Conservation (phyloP, 331 rosid genomes). For the Malus hybrid region DNA sequence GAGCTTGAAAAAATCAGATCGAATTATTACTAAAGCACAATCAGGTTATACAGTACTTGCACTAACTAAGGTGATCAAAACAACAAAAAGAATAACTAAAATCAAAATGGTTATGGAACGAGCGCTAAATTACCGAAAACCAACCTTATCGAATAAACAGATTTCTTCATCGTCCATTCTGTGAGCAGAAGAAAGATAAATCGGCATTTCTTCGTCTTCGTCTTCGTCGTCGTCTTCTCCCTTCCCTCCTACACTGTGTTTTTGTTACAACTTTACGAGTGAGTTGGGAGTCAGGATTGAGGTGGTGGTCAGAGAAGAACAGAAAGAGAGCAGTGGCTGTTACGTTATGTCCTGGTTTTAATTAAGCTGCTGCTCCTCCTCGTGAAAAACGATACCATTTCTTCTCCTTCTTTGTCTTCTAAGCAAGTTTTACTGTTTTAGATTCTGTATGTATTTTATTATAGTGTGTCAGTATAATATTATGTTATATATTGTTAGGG, state of each 20-base stretch:
- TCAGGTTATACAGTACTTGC: neutral
- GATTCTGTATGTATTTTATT: neutral
- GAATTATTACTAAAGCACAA: neutral
- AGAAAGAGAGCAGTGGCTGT: neutral
- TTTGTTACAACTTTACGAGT: neutral
- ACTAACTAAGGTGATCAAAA: neutral
- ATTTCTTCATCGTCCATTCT: slow-evolving; percentile 13
- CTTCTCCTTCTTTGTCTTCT: neutral
- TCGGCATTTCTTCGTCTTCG: neutral
- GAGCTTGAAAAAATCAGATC: slow-evolving; percentile 26
- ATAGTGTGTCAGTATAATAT: neutral
- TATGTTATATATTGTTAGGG: neutral
- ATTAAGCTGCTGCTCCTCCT: neutral
- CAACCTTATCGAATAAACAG: slow-evolving; percentile 17
- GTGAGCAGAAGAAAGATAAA: slow-evolving; percentile 8
- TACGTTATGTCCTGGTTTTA: neutral
- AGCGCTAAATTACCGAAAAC: neutral
- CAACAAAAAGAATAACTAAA: neutral
- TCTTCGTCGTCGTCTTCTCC: neutral
- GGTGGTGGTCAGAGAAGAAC: neutral
- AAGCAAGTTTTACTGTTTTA: neutral
- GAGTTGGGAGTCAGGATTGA: neutral
- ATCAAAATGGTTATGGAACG: neutral
- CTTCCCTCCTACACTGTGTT: too few species aligned
- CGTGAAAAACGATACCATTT: slow-evolving; percentile 16